A percentile compares a stretch with the other conserved stretches of the same genome.
Evolutionary conservation across 257 asterid genomes (phyloP).

Genomic region (Solanum clarkiae): DNA sequence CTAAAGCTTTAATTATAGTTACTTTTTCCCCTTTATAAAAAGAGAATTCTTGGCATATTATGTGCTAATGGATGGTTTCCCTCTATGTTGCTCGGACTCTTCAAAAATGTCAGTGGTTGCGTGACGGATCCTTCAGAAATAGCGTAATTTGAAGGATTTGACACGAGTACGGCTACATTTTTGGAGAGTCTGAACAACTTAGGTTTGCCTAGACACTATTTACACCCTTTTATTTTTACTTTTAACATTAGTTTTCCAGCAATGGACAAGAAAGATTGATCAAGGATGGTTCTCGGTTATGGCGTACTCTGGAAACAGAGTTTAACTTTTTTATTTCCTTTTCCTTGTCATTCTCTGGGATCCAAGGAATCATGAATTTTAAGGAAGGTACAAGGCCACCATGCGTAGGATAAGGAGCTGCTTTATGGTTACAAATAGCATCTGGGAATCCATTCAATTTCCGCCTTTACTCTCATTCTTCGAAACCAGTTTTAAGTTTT

Average conservation of each 20-base stretch:
- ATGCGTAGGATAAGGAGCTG: slow-evolving; percentile 70
- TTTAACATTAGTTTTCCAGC: background rate
- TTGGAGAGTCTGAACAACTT: no score
- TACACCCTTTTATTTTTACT: background rate
- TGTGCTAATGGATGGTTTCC: no score
- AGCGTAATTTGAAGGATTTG: no score
- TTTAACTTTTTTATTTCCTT: background rate
- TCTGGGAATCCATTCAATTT: slow-evolving; percentile 56
- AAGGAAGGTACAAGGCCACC: slow-evolving; percentile 62
- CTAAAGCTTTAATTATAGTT: background rate
- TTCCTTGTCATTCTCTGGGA: background rate
- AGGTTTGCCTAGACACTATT: background rate
- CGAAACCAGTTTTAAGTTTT: slow-evolving; percentile 47
- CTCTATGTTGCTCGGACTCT: no score
- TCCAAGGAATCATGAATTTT: slow-evolving; percentile 18
- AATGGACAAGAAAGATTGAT: background rate
- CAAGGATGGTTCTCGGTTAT: background rate
- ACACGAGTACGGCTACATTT: no score
- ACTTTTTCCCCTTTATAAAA: no score
- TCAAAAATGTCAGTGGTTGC: no score
- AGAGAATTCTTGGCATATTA: no score
- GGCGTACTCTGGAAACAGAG: background rate
- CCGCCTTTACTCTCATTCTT: slow-evolving; percentile 57
- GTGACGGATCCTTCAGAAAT: no score
- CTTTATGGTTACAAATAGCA: slow-evolving; percentile 62